phyloP scores from a whole-genome alignment of 75 land plant genomes.

The Sequoia sempervirens region DNA sequence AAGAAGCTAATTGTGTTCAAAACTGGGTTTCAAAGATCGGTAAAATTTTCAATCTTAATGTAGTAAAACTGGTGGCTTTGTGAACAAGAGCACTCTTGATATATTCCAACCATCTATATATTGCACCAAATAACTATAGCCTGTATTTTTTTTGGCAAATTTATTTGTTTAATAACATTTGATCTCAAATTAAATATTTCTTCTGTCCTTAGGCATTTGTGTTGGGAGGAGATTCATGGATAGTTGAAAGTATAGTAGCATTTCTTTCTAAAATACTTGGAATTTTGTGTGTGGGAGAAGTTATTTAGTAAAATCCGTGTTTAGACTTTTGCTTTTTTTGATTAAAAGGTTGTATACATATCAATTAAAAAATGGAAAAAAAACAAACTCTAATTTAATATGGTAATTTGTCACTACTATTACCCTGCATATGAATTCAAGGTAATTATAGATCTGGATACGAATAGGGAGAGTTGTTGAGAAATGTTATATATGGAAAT shows the following conservation, averaged over 20 bases:
- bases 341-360: neutral
- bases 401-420: neutral
- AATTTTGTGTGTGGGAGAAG: neutral
- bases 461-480: neutral
- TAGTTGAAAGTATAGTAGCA: neutral
- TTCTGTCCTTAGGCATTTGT: neutral
- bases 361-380: neutral
- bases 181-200: neutral
- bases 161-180: neutral
- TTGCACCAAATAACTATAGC: neutral
- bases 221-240: neutral
- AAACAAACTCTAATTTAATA: neutral
- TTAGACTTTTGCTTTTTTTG: neutral
- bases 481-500: neutral
- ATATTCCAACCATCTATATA: neutral
- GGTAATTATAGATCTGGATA: neutral
- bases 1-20: slow-evolving; percentile 61
- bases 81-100: neutral
- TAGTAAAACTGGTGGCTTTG: neutral
- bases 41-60: slow-evolving; percentile 6
- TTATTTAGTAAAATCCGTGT: neutral
- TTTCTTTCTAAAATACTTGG: neutral
- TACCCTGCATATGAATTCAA: neutral
- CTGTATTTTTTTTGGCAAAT: neutral
- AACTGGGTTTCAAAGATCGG: slow-evolving; percentile 46